Conservation (phyloP, 495 filamentous ascomycete species). For the Viridothelium virens region DNA sequence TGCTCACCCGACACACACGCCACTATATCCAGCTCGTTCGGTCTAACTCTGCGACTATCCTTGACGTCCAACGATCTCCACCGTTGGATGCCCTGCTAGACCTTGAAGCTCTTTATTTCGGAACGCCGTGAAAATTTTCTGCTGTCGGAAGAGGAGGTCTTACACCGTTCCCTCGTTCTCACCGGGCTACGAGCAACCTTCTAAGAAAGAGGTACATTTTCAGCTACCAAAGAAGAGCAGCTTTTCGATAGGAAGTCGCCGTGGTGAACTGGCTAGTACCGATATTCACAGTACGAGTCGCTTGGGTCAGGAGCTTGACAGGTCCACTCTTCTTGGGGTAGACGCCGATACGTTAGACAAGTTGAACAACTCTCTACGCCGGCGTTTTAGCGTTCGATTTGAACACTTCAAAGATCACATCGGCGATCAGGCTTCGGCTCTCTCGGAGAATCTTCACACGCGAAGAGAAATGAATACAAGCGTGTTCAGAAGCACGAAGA, state of each 20-base stretch:
- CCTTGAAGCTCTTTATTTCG: not conserved
- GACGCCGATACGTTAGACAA: not conserved
- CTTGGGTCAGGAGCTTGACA: not conserved
- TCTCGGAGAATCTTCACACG: not conserved
- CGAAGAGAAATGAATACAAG: conserved; percentile 12
- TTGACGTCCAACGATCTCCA: not conserved
- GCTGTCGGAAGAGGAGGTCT: not conserved
- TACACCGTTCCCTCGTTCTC: not conserved
- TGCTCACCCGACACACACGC: not conserved
- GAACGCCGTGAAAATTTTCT: not conserved
- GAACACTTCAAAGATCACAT: not conserved
- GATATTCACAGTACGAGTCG: not conserved
- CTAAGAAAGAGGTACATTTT: not conserved
- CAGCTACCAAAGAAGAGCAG: conserved; percentile 2
- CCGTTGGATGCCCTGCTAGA: not conserved
- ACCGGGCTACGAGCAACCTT: not conserved
- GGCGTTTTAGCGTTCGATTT: not conserved
- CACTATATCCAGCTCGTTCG: not conserved
- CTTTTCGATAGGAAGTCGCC: not conserved
- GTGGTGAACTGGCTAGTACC: not conserved
- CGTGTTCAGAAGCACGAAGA: conserved; percentile 29
- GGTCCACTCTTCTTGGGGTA: not conserved
- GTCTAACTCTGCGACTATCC: not conserved
- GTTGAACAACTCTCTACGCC: not conserved
- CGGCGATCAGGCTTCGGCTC: not conserved